phyloP scores from a whole-genome alignment of 148 eudicot genomes.

The Polygonum maritimum region DNA sequence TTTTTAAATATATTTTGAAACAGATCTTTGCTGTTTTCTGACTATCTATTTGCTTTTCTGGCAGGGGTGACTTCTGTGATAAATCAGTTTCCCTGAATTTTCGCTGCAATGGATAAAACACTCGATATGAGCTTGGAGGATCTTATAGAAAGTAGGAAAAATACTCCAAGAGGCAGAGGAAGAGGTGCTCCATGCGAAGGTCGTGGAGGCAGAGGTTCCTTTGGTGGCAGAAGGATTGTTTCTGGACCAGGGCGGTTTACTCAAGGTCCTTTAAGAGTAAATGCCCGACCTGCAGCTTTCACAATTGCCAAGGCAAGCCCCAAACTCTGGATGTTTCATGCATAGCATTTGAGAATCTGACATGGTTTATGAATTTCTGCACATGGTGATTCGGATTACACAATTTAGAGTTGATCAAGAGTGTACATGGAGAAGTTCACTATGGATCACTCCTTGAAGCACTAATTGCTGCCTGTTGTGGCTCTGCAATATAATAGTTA shows the following conservation, averaged over 20 bases:
- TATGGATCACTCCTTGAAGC: constrained; percentile 21
- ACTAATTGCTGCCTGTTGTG: constrained; percentile 17
- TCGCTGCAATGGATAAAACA: constrained; percentile 25
- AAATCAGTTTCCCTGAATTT: neutral
- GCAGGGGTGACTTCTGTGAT: neutral
- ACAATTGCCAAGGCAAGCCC: constrained; percentile 96
- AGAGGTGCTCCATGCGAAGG: constrained; percentile 52
- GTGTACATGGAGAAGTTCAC: constrained; percentile 28
- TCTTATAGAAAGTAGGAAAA: constrained; percentile 62
- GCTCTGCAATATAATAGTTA: constrained; percentile 13
- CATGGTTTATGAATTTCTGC: constrained; percentile 27
- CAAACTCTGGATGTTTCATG: constrained; percentile 54
- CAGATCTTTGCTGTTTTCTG: neutral
- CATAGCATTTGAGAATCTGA: constrained; percentile 38
- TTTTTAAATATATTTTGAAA: too few relatives aligned
- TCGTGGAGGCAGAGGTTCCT: constrained; percentile 50
- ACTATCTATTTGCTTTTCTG: neutral
- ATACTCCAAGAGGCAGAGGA: constrained; percentile 42
- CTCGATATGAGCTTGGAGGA: constrained; percentile 78
- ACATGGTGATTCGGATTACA: constrained; percentile 30
- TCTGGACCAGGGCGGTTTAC: constrained; percentile 37
- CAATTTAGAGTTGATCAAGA: constrained; percentile 19
- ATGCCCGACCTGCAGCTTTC: constrained; percentile 56
- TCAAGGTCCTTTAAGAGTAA: constrained; percentile 56
- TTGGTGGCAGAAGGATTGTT: constrained; percentile 49